Evolutionary conservation across 176 grass and related monocot species (phyloP).

Genomic region (Carex pumila): DNA sequence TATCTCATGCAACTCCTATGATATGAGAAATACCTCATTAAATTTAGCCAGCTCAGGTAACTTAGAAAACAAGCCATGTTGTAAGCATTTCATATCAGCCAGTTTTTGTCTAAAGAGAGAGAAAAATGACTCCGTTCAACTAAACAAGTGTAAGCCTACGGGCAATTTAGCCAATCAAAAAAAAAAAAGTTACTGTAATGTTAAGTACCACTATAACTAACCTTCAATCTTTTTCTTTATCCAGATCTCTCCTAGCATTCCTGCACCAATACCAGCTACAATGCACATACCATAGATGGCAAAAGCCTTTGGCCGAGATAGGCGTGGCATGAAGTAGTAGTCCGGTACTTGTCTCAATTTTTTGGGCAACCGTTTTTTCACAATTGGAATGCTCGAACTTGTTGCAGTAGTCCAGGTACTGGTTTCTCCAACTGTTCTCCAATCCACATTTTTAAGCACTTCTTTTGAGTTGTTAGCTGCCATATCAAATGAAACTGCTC

Average conservation of each 20-base stretch:
- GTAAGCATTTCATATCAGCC: too few species aligned
- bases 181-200: not conserved
- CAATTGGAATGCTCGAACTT: constrained; percentile 32
- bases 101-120: too few species aligned
- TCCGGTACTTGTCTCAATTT: constrained; percentile 90
- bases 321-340: constrained; percentile 71
- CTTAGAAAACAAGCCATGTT: too few species aligned
- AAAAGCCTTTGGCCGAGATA: constrained; percentile 50
- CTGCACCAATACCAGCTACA: constrained; percentile 65
- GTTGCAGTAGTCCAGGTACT: not conserved
- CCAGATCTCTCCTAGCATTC: constrained; percentile 84
- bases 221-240: constrained; percentile 91
- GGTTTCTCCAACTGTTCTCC: constrained; percentile 8
- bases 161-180: too few species aligned
- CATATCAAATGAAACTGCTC: not conserved
- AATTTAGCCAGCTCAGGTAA: too few species aligned
- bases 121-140: too few species aligned
- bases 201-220: constrained; percentile 21
- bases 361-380: constrained; percentile 83
- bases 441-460: constrained; percentile 10
- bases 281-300: constrained; percentile 42
- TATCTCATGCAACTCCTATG: not conserved
- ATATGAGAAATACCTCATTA: too few species aligned
- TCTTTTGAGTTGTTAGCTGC: not conserved
- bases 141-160: too few species aligned